Evolutionary conservation across 2,329 filamentous ascomycete species (phyloP).

Genomic region (Gremmenia infestans): DNA sequence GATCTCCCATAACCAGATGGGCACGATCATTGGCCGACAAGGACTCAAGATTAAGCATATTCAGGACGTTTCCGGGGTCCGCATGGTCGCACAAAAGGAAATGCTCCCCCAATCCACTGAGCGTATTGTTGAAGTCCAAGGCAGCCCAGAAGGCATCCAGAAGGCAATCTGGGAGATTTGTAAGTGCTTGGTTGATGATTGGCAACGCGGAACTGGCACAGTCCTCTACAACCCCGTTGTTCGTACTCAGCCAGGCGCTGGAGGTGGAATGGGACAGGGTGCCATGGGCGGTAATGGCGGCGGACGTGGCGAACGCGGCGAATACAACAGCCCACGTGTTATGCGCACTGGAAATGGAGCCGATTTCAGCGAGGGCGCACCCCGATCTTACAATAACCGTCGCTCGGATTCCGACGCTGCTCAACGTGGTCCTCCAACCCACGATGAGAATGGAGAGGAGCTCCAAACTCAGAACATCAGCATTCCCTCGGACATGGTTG

Average conservation of each 20-base stretch:
- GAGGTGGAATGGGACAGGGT: constrained; percentile 37
- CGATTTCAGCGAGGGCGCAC: constrained; percentile 84
- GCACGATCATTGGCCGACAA: constrained; percentile 94
- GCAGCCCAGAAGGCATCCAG: constrained; percentile 90
- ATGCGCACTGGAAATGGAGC: constrained; percentile 96
- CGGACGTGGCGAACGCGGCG: constrained; percentile 49
- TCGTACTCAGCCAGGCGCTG: constrained; percentile 66
- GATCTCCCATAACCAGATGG: constrained; percentile 99
- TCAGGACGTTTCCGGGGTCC: constrained; percentile 91
- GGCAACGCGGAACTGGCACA: constrained; percentile 93
- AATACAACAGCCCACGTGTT: constrained; percentile 63
- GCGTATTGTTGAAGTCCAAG: constrained; percentile 94
- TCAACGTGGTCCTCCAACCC: constrained; percentile 75
- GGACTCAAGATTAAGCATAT: constrained; percentile 99
- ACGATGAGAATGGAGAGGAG: constrained; percentile 95
- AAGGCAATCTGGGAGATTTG: constrained; percentile 98
- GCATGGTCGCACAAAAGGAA: constrained; percentile 99
- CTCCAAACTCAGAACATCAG: constrained; percentile 99
- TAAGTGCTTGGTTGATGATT: constrained; percentile 96
- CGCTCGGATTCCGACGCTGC: constrained; percentile 80
- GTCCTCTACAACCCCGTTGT: constrained; percentile 97
- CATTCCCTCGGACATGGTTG: constrained; percentile 99
- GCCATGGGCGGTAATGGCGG: constrained; percentile 30
- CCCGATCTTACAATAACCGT: constrained; percentile 65
- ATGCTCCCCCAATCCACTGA: constrained; percentile 99